phyloP scores from a whole-genome alignment of 805 yeast species.

The Starmerella floricola region DNA sequence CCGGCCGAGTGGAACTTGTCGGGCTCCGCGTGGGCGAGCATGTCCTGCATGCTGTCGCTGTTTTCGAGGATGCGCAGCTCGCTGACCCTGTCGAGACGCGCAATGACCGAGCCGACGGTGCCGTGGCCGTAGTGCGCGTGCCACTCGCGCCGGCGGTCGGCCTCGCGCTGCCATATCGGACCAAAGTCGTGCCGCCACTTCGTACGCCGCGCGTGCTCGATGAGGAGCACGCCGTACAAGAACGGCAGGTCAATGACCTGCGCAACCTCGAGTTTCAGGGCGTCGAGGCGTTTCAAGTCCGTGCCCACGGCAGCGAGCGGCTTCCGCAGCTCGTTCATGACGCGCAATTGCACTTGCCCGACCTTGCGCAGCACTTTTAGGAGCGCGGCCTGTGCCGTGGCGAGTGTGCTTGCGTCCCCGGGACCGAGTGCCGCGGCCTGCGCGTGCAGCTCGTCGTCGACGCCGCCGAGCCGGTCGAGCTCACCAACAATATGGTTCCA shows the following conservation, averaged over 20 bases:
- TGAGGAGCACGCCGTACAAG: constrained; percentile 29
- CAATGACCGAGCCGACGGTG: constrained; percentile 15
- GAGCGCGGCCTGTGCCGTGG: too few relatives aligned
- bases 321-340: constrained; percentile 23
- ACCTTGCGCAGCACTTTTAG: constrained; percentile 15
- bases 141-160: constrained; percentile 45
- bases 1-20: background rate
- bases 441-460: background rate
- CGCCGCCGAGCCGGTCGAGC: background rate
- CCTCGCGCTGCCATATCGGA: constrained; percentile 42
- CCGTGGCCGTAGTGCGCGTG: constrained; percentile 36
- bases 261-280: constrained; percentile 26
- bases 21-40: background rate
- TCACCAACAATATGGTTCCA: constrained; percentile 4
- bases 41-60: background rate
- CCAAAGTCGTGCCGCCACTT: constrained; percentile 10
- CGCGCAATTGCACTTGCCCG: constrained; percentile 24
- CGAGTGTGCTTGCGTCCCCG: too few relatives aligned
- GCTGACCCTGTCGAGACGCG: constrained; percentile 1
- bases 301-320: constrained; percentile 22
- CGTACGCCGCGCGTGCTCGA: constrained; percentile 28
- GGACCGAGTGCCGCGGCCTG: background rate
- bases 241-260: constrained; percentile 30
- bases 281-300: constrained; percentile 24
- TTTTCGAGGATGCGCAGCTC: background rate